Conservation (phyloP, 257 asterid species). For the Fraxinus anomala region DNA sequence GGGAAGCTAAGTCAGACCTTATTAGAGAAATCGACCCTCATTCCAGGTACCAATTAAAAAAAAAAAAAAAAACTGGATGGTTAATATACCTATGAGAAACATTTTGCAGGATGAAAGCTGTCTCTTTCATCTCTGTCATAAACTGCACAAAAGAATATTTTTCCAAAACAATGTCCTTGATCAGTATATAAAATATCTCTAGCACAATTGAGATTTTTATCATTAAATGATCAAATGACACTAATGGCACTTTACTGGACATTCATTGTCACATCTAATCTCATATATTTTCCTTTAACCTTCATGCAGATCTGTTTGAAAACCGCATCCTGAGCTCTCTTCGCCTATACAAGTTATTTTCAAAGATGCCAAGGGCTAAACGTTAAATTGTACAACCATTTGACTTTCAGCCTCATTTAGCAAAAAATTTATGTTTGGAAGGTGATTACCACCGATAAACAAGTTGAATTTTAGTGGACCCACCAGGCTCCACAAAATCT, state of each 20-base stretch:
- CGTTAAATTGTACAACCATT: not conserved
- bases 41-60: not conserved
- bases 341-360: not conserved
- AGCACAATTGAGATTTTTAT: constrained; percentile 5
- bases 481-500: not conserved
- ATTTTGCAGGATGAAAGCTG: constrained; percentile 92
- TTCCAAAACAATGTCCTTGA: constrained; percentile 5
- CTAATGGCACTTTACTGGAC: constrained; percentile 9
- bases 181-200: not conserved
- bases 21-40: constrained; percentile 27
- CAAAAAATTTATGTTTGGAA: not conserved
- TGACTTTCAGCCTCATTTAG: constrained; percentile 15
- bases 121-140: constrained; percentile 99
- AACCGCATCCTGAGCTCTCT: constrained; percentile 11
- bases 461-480: not conserved
- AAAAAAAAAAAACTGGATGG: not conserved
- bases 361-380: constrained; percentile 7
- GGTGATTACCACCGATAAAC: not conserved
- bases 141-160: constrained; percentile 52
- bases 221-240: constrained; percentile 27
- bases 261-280: constrained; percentile 9
- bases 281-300: constrained; percentile 9
- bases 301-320: constrained; percentile 14
- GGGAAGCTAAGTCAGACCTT: constrained; percentile 25
- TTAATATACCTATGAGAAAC: constrained; percentile 65